A percentile compares a stretch with the other conserved stretches of the same genome.
phyloP scores from a whole-genome alignment of 495 filamentous ascomycete genomes.

The Extremus antarcticus region DNA sequence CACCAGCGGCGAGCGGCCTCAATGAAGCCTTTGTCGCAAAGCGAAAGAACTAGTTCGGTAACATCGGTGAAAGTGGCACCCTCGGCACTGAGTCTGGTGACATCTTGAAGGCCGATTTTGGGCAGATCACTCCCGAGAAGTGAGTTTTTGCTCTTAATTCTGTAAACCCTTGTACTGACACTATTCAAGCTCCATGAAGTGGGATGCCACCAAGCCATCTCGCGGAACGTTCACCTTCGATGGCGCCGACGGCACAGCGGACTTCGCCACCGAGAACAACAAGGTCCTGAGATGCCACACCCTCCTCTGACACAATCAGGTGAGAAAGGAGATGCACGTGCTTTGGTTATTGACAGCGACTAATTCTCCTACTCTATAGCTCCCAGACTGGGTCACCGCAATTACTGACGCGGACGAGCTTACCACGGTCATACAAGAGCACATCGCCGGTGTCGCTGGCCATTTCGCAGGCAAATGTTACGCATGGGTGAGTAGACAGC shows the following conservation, averaged over 20 bases:
- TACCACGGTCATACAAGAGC: slow-evolving; percentile 46
- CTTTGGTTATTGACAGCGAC: no score
- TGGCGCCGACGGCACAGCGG: slow-evolving; percentile 45
- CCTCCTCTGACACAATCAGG: slow-evolving; percentile 44
- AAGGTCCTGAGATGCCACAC: slow-evolving; percentile 54
- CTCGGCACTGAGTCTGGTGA: slow-evolving; percentile 40
- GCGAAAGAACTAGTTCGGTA: slow-evolving; percentile 53
- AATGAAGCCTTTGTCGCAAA: slow-evolving; percentile 46
- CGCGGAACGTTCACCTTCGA: slow-evolving; percentile 42
- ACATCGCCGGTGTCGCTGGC: slow-evolving; percentile 45
- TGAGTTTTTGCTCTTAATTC: no score
- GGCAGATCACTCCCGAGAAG: slow-evolving; percentile 57
- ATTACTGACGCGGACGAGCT: slow-evolving; percentile 42
- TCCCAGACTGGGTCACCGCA: slow-evolving; percentile 47
- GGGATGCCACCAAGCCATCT: slow-evolving; percentile 40
- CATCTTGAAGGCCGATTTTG: slow-evolving; percentile 50
- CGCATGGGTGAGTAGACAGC: no score
- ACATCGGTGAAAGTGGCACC: slow-evolving; percentile 43
- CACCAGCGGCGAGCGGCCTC: slow-evolving; percentile 19
- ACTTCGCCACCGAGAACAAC: slow-evolving; percentile 47
- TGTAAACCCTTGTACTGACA: no score
- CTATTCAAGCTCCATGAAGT: slow-evolving; percentile 60
- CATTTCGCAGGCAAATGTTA: slow-evolving; percentile 54
- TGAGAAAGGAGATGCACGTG: no score
- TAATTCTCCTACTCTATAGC: no score